These are phyloP conservation scores for Akanthomyces muscarius DNA, from an alignment of 2,329 filamentous ascomycete species.

Conservation along the genomic window DNA sequence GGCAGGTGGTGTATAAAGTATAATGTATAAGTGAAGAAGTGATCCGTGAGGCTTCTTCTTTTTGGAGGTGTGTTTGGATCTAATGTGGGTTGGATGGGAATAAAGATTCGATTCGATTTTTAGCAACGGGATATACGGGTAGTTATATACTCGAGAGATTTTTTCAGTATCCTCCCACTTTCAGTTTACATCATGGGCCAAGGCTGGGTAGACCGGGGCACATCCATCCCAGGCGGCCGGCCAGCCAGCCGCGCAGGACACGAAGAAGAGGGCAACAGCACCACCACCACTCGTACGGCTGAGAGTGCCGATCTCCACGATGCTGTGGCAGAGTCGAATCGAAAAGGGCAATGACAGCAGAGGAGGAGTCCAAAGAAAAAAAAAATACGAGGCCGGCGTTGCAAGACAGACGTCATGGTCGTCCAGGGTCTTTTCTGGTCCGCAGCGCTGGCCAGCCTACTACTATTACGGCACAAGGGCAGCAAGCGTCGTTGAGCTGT, in stretches of 20 bases:
- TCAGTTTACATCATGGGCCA: conserved; percentile 3
- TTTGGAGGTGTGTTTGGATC: background rate
- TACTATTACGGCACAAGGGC: background rate
- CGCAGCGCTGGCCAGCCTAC: background rate
- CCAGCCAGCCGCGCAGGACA: background rate
- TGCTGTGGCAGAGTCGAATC: background rate
- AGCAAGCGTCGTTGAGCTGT: background rate
- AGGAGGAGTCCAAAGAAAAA: background rate
- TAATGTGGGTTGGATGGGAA: background rate
- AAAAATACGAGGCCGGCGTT: conserved; percentile 12
- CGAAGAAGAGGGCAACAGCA: background rate
- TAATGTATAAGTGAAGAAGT: background rate
- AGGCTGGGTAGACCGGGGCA: background rate
- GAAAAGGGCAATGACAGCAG: background rate
- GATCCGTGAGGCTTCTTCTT: background rate
- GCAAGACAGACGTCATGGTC: conserved; percentile 15
- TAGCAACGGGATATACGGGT: background rate
- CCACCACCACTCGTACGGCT: background rate
- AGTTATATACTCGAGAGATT: conserved; percentile 8
- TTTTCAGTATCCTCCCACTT: background rate
- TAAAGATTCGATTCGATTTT: background rate
- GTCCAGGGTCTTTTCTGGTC: background rate
- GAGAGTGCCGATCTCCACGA: conserved; percentile 1
- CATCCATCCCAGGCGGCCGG: background rate
- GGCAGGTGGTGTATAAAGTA: background rate